Evolutionary conservation across 2,329 filamentous ascomycete genomes (phyloP).

Genomic region (Neofusicoccum kwambonambiense): DNA sequence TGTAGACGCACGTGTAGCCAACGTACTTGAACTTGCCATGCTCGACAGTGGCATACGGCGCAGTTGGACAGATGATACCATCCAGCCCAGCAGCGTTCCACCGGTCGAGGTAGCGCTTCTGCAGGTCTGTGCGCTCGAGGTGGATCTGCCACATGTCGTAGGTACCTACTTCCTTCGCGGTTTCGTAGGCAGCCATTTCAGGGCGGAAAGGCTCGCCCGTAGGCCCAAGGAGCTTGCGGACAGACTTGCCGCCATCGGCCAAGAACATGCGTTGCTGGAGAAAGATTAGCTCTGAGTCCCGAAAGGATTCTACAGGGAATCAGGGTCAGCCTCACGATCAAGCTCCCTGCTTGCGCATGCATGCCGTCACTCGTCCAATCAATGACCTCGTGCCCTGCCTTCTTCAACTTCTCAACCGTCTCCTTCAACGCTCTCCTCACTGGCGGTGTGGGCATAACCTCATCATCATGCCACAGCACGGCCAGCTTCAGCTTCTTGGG

Average conservation of each 20-base stretch:
- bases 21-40: slow-evolving; percentile 31
- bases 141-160: slow-evolving; percentile 52
- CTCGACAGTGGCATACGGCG: slow-evolving; percentile 29
- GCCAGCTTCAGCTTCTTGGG: slow-evolving; percentile 58
- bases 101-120: slow-evolving; percentile 45
- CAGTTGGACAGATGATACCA: slow-evolving; percentile 41
- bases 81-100: slow-evolving; percentile 45
- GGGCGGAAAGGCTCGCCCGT: slow-evolving; percentile 48
- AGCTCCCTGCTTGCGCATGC: slow-evolving; percentile 7
- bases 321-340: slow-evolving; percentile 2
- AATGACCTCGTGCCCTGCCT: slow-evolving; percentile 55
- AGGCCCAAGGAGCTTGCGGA: slow-evolving; percentile 41
- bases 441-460: slow-evolving; percentile 36
- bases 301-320: neutral
- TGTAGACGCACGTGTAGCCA: slow-evolving; percentile 49
- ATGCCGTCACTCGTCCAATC: slow-evolving; percentile 46
- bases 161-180: slow-evolving; percentile 45
- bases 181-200: slow-evolving; percentile 48
- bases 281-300: neutral
- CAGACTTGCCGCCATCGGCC: slow-evolving; percentile 52
- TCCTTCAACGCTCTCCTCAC: slow-evolving; percentile 54
- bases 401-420: slow-evolving; percentile 52
- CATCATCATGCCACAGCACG: slow-evolving; percentile 33
- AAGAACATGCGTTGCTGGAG: slow-evolving; percentile 42
- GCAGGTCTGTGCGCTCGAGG: slow-evolving; percentile 44